A percentile compares a stretch with the other conserved stretches of the same genome.
phyloP scores from a whole-genome alignment of 2,329 filamentous ascomycete species.

The Exophiala calicioides region DNA sequence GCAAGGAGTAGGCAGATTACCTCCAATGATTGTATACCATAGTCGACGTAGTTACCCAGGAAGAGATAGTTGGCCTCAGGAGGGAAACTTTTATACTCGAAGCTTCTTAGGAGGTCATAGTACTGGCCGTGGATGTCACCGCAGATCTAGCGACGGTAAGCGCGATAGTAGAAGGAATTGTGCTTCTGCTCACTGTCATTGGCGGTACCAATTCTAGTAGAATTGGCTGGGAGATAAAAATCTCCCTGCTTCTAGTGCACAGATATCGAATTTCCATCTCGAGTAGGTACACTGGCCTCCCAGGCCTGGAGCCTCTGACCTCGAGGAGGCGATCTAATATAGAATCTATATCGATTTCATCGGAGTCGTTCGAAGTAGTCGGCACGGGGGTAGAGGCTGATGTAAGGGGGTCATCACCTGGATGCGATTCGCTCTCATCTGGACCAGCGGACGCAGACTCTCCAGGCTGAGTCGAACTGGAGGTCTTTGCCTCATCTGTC shows the following conservation, averaged over 20 bases:
- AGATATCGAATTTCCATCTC: conserved; percentile 96
- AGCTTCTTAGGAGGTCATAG: conserved; percentile 93
- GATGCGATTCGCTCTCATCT: too few relatives aligned
- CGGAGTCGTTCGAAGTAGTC: conserved; percentile 68
- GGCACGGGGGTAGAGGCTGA: conserved; percentile 26
- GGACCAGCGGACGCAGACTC: too few relatives aligned
- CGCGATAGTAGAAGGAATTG: not conserved
- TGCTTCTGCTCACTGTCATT: conserved; percentile 79
- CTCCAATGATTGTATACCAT: conserved; percentile 98
- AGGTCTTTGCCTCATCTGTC: too few relatives aligned
- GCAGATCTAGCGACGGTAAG: conserved; percentile 71
- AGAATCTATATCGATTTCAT: conserved; percentile 97
- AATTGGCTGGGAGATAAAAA: conserved; percentile 99
- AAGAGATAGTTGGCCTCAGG: conserved; percentile 99
- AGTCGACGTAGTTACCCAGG: conserved; percentile 97
- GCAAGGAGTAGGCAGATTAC: conserved; percentile 95
- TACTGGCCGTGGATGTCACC: conserved; percentile 99
- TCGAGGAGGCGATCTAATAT: conserved; percentile 98
- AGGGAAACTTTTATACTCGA: conserved; percentile 97
- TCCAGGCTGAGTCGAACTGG: too few relatives aligned
- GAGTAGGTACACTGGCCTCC: conserved; percentile 96
- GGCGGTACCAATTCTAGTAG: conserved; percentile 95
- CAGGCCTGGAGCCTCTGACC: conserved; percentile 94
- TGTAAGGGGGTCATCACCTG: too few relatives aligned
- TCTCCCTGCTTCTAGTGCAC: conserved; percentile 97